phyloP scores from a whole-genome alignment of 2,329 filamentous ascomycete genomes.

The Apiospora hydei region DNA sequence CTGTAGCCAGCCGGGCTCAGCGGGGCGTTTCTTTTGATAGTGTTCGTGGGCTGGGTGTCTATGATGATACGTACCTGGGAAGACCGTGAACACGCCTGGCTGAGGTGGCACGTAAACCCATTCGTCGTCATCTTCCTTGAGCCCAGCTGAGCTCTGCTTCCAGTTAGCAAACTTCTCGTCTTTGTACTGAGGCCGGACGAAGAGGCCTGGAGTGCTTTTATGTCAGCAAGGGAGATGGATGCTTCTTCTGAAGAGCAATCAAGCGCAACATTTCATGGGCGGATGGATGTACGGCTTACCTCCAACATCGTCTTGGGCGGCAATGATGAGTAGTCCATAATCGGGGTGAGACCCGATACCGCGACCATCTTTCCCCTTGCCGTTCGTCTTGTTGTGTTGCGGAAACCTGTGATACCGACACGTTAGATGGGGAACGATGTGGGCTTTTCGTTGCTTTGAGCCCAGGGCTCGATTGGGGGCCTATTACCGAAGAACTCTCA shows the following conservation, averaged over 20 bases:
- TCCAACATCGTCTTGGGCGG: constrained; percentile 57
- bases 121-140: constrained; percentile 51
- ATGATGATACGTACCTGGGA: constrained; percentile 46
- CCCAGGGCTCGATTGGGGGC: background rate
- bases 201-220: constrained; percentile 44
- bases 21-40: background rate
- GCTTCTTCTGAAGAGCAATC: no score
- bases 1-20: constrained; percentile 34
- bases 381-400: constrained; percentile 47
- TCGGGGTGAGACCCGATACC: constrained; percentile 61
- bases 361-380: constrained; percentile 56
- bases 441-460: background rate
- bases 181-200: constrained; percentile 51
- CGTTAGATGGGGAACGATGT: background rate
- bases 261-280: background rate
- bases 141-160: constrained; percentile 51
- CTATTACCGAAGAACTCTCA: constrained; percentile 52
- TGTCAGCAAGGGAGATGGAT: background rate
- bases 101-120: constrained; percentile 58
- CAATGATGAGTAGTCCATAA: constrained; percentile 59
- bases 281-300: constrained; percentile 39
- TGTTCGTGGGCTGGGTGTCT: background rate
- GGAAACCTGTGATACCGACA: constrained; percentile 40
- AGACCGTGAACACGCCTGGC: constrained; percentile 55
- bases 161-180: constrained; percentile 54